Evolutionary conservation across 2,329 filamentous ascomycete genomes (phyloP).

Genomic region (Alternaria dauci): DNA sequence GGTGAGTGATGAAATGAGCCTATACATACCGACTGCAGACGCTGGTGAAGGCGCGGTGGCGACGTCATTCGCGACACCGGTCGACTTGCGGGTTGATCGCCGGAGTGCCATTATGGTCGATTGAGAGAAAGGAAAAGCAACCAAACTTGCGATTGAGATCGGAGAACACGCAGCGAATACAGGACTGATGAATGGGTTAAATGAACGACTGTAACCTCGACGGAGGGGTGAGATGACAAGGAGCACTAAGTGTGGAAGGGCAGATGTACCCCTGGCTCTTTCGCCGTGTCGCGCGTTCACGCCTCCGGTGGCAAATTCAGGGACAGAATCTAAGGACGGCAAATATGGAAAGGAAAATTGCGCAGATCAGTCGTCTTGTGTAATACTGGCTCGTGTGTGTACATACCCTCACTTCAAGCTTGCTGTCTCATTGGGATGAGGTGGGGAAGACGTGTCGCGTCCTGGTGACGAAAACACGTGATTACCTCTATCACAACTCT

Average conservation of each 20-base stretch:
- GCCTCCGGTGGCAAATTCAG: conserved; percentile 39
- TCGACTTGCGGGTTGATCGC: conserved; percentile 38
- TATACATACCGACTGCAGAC: conserved; percentile 12
- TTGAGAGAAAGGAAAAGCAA: conserved; percentile 5
- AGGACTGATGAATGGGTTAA: background rate
- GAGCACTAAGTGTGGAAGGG: conserved; percentile 27
- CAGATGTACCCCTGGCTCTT: conserved; percentile 30
- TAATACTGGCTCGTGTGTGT: background rate
- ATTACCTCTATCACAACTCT: background rate
- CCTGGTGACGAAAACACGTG: conserved; percentile 14
- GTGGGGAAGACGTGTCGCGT: conserved; percentile 19
- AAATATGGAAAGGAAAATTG: background rate
- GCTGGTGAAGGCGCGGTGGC: conserved; percentile 12
- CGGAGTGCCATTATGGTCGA: conserved; percentile 32
- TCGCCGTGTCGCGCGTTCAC: conserved; percentile 36
- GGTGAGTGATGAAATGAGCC: background rate
- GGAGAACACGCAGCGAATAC: background rate
- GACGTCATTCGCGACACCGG: conserved; percentile 14
- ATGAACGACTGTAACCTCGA: conserved; percentile 11
- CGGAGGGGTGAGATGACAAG: conserved; percentile 11
- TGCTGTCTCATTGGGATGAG: background rate
- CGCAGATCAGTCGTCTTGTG: conserved; percentile 3
- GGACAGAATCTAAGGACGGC: conserved; percentile 6
- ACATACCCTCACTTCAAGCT: background rate
- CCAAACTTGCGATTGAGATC: background rate